Conservation (phyloP, 139 green algal genomes). For the Chlamydomonas sphaeroides region DNA sequence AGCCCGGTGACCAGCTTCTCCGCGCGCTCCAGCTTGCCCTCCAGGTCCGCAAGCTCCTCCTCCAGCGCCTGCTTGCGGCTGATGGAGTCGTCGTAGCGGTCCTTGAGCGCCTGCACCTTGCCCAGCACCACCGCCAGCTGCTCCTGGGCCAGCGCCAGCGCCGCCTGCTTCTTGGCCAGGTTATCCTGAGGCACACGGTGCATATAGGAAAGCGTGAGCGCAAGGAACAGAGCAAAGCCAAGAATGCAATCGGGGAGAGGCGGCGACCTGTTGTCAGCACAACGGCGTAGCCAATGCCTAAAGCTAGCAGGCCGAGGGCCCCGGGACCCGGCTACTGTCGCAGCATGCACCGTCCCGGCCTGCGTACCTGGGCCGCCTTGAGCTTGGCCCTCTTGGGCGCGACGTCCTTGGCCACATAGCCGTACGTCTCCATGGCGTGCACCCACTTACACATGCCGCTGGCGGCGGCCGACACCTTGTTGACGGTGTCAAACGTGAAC, state of each 20-base stretch:
- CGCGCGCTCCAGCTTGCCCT: constrained; percentile 82
- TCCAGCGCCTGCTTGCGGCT: constrained; percentile 78
- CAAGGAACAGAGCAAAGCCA: no score
- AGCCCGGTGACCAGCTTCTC: constrained; percentile 79
- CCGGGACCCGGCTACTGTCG: no score
- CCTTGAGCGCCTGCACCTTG: constrained; percentile 83
- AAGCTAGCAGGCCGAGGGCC: no score
- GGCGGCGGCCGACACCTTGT: constrained; percentile 74
- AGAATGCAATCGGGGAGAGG: no score
- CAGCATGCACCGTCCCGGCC: no score
- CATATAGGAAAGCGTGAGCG: neutral
- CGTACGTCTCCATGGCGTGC: constrained; percentile 86
- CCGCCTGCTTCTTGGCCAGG: constrained; percentile 72
- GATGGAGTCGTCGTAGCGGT: constrained; percentile 83
- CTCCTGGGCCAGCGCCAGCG: constrained; percentile 71
- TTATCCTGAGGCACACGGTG: constrained; percentile 55
- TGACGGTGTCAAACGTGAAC: constrained; percentile 74
- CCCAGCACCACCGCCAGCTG: constrained; percentile 77
- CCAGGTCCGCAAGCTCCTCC: constrained; percentile 79
- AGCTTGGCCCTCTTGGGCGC: constrained; percentile 87
- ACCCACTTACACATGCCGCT: constrained; percentile 88
- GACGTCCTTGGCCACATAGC: constrained; percentile 83
- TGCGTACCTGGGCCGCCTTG: constrained; percentile 80
- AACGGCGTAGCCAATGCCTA: no score
- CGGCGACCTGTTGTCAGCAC: no score